A percentile compares a stretch with the other conserved stretches of the same genome.
These are phyloP conservation scores for Glycyrrhiza uralensis DNA, from an alignment of 306 rosid species.

Conservation along the genomic window DNA sequence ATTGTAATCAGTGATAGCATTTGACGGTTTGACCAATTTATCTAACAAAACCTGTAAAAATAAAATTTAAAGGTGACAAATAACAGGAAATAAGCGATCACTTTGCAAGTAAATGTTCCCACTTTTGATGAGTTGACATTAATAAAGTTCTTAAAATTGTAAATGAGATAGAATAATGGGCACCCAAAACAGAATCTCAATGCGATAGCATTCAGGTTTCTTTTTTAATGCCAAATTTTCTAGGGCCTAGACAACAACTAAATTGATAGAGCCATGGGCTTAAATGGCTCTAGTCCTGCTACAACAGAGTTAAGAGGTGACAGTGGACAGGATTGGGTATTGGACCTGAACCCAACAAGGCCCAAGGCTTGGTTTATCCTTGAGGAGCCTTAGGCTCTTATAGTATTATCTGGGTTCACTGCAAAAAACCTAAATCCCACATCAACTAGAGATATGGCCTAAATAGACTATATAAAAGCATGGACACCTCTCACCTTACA, in stretches of 20 bases:
- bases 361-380: not conserved
- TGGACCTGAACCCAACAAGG: not conserved
- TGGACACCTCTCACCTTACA: too few species aligned
- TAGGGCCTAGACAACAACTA: not conserved
- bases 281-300: too few species aligned
- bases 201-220: not conserved
- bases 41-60: constrained; percentile 77
- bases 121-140: not conserved
- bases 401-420: not conserved
- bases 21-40: constrained; percentile 88
- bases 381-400: not conserved
- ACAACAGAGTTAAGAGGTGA: not conserved
- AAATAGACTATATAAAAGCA: too few species aligned
- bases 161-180: not conserved
- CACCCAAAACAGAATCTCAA: constrained; percentile 4
- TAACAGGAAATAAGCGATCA: not conserved
- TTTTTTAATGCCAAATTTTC: not conserved
- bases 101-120: not conserved
- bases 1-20: constrained; percentile 72
- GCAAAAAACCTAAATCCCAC: too few species aligned
- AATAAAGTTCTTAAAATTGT: not conserved
- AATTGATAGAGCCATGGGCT: not conserved
- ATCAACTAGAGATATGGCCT: too few species aligned
- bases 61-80: not conserved
- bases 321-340: not conserved